Conservation (phyloP, 2,329 filamentous ascomycete genomes). For the Cercospora sp. region DNA sequence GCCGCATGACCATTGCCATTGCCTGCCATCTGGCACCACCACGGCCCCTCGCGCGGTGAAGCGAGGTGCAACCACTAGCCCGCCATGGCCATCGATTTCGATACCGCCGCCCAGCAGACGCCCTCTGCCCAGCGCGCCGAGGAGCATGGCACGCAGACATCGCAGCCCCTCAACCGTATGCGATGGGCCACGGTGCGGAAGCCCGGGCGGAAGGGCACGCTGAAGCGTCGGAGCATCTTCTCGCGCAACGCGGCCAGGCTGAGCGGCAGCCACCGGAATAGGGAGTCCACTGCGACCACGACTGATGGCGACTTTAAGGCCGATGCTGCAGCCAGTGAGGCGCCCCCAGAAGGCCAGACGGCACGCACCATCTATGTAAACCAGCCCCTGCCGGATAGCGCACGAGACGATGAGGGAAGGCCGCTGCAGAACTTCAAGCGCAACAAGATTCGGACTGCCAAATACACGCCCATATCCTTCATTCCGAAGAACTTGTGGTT, state of each 20-base stretch:
- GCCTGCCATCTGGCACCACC: conserved; percentile 10
- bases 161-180: conserved; percentile 65
- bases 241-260: conserved; percentile 54
- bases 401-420: conserved; percentile 77
- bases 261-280: conserved; percentile 40
- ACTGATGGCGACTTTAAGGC: conserved; percentile 34
- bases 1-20: conserved; percentile 13
- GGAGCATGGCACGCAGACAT: conserved; percentile 39
- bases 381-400: conserved; percentile 69
- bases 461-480: conserved; percentile 94
- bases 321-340: conserved; percentile 32
- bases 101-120: conserved; percentile 20
- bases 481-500: conserved; percentile 96
- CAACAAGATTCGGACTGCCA: conserved; percentile 97
- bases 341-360: conserved; percentile 39
- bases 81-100: conserved; percentile 26
- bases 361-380: conserved; percentile 80
- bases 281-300: conserved; percentile 42
- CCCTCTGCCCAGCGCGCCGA: conserved; percentile 42
- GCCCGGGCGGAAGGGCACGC: conserved; percentile 69
- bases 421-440: conserved; percentile 70
- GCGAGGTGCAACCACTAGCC: conserved; percentile 10
- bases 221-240: conserved; percentile 81
- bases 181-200: conserved; percentile 96
- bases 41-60: conserved; percentile 14